A percentile compares a stretch with the other conserved stretches of the same genome.
phyloP scores from a whole-genome alignment of 495 filamentous ascomycete species.

The Diplogelasinospora grovesii region DNA sequence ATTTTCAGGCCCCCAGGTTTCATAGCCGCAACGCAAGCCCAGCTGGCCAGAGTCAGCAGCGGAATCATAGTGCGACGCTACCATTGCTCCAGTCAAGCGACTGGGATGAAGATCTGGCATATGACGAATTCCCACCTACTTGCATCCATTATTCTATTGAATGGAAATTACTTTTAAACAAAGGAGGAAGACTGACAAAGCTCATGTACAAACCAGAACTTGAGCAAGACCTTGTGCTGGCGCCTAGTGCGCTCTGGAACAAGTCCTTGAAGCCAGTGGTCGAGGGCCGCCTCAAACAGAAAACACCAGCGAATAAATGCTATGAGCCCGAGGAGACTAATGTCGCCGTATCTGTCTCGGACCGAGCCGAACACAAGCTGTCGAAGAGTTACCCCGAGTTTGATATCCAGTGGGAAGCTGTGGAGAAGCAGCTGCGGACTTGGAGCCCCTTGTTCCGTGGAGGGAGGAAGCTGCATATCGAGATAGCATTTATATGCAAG shows the following conservation, averaged over 20 bases:
- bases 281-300: constrained; percentile 7
- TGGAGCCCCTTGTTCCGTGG: constrained; percentile 12
- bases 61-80: too few species aligned
- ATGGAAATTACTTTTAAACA: too few species aligned
- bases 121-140: too few species aligned
- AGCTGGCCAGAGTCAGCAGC: too few species aligned
- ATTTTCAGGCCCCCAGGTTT: too few species aligned
- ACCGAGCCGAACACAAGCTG: constrained; percentile 10
- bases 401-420: constrained; percentile 9
- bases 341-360: constrained; percentile 13
- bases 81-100: too few species aligned
- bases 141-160: too few species aligned
- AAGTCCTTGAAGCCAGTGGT: constrained; percentile 11
- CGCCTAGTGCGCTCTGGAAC: constrained; percentile 14
- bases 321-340: constrained; percentile 16
- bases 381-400: constrained; percentile 13
- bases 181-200: too few species aligned
- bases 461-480: constrained; percentile 16
- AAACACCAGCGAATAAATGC: constrained; percentile 6
- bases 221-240: too few species aligned
- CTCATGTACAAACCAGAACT: too few species aligned
- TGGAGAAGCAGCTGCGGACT: constrained; percentile 9
- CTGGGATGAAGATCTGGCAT: too few species aligned
- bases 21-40: too few species aligned
- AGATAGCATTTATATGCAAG: constrained; percentile 20